Conservation (phyloP, 306 rosid species). For the Dalbergia oliveri region DNA sequence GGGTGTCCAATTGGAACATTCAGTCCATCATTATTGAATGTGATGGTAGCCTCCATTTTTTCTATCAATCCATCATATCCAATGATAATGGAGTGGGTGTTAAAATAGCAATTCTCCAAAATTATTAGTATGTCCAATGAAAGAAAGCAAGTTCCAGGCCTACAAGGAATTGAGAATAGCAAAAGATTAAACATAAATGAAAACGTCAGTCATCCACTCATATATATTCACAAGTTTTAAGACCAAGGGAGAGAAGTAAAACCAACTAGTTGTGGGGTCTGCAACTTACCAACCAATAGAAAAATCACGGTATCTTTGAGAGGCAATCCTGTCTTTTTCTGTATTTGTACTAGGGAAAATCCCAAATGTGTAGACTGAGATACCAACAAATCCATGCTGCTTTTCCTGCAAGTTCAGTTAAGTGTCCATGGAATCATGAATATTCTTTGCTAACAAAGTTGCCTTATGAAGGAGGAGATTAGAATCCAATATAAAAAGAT, state of each 20-base stretch:
- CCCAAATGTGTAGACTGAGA: constrained; percentile 54
- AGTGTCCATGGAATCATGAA: constrained; percentile 3
- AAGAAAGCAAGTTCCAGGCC: constrained; percentile 32
- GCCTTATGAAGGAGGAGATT: not conserved
- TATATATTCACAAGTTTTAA: not conserved
- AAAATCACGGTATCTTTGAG: constrained; percentile 62
- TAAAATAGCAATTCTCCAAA: not conserved
- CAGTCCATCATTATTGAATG: no score
- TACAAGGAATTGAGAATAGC: constrained; percentile 11
- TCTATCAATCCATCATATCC: no score
- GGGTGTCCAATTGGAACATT: no score
- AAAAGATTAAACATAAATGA: not conserved
- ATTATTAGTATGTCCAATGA: not conserved
- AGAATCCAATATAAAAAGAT: not conserved
- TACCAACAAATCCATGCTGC: constrained; percentile 72
- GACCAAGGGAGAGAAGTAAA: not conserved
- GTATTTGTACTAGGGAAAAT: constrained; percentile 55
- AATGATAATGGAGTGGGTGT: no score
- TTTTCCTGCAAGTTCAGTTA: constrained; percentile 53
- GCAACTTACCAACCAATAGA: constrained; percentile 61
- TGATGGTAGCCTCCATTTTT: no score
- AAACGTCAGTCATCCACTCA: not conserved
- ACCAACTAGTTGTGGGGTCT: not conserved
- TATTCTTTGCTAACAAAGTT: not conserved
- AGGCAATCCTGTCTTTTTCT: constrained; percentile 58